phyloP scores from a whole-genome alignment of 352 stramenopile genomes.

The Phytophthora pini region DNA sequence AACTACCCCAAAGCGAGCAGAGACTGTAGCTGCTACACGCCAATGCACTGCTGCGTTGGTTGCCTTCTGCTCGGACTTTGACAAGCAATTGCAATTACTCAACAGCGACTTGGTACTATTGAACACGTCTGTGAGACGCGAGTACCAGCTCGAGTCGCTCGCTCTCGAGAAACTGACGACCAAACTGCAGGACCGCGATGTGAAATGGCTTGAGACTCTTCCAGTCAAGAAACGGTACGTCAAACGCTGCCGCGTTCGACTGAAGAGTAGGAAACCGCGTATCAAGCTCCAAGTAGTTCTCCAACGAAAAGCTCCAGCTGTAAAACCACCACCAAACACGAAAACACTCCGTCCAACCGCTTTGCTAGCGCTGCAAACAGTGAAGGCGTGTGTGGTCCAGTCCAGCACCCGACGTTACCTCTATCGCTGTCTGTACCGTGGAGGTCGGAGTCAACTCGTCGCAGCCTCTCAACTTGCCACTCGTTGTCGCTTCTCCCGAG shows the following conservation, averaged over 20 bases:
- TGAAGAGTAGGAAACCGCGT: slow-evolving; percentile 2
- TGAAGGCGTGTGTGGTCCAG: slow-evolving; percentile 36
- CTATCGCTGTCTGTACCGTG: slow-evolving; percentile 25
- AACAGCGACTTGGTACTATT: slow-evolving; percentile 19
- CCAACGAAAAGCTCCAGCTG: not conserved
- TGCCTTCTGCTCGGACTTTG: slow-evolving; percentile 29
- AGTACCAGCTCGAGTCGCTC: slow-evolving; percentile 28
- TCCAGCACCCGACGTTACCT: slow-evolving; percentile 30
- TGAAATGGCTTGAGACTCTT: not conserved
- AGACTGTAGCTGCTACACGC: not conserved
- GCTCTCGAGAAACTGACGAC: slow-evolving; percentile 29
- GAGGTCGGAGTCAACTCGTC: slow-evolving; percentile 29
- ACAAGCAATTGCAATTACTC: slow-evolving; percentile 27
- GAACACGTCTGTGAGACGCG: slow-evolving; percentile 22
- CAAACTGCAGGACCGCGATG: slow-evolving; percentile 12
- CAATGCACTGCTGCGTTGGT: slow-evolving; percentile 14
- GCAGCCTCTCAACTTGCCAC: slow-evolving; percentile 17
- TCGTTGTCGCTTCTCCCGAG: slow-evolving; percentile 20
- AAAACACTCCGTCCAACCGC: slow-evolving; percentile 20
- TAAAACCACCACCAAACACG: slow-evolving; percentile 1
- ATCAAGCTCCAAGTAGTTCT: slow-evolving; percentile 28
- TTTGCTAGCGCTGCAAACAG: slow-evolving; percentile 24
- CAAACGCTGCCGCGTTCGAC: slow-evolving; percentile 10
- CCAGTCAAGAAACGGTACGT: not conserved
- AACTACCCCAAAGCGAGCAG: not conserved